Evolutionary conservation across 345 rosid species (phyloP).

Genomic region (Camelina neglecta): DNA sequence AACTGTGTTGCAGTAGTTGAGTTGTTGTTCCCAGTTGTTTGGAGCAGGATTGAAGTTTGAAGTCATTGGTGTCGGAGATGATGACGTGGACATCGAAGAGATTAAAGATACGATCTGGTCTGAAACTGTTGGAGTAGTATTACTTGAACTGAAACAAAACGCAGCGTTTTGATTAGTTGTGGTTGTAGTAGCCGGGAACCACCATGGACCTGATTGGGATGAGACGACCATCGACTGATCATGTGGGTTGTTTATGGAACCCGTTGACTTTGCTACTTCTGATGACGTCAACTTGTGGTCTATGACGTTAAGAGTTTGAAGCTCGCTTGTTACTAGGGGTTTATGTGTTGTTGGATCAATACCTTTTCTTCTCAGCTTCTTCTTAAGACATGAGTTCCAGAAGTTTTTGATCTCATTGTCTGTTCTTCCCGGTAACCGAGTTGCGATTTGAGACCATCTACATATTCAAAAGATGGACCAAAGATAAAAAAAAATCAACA

Average conservation of each 20-base stretch:
- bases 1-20: constrained; percentile 39
- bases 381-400: constrained; percentile 75
- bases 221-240: constrained; percentile 44
- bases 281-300: constrained; percentile 45
- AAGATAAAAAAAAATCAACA: background rate
- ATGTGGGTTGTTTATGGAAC: constrained; percentile 35
- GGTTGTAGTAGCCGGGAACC: constrained; percentile 22
- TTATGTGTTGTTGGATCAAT: constrained; percentile 47
- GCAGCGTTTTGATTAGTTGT: constrained; percentile 44
- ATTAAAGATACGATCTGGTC: constrained; percentile 42
- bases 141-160: constrained; percentile 49
- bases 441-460: constrained; percentile 78
- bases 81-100: constrained; percentile 50
- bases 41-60: constrained; percentile 65
- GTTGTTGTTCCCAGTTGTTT: constrained; percentile 50
- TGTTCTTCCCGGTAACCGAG: constrained; percentile 64
- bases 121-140: constrained; percentile 46
- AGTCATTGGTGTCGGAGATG: constrained; percentile 50
- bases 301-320: constrained; percentile 50
- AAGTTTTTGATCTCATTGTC: constrained; percentile 71
- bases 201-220: constrained; percentile 38
- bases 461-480: constrained; percentile 6
- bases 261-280: constrained; percentile 46
- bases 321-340: constrained; percentile 53
- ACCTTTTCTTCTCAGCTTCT: constrained; percentile 61